Percentiles rank a stretch among this genome's conserved stretches.
phyloP scores from a whole-genome alignment of 2,329 filamentous ascomycete species.

The Periglandula ipomoeae region DNA sequence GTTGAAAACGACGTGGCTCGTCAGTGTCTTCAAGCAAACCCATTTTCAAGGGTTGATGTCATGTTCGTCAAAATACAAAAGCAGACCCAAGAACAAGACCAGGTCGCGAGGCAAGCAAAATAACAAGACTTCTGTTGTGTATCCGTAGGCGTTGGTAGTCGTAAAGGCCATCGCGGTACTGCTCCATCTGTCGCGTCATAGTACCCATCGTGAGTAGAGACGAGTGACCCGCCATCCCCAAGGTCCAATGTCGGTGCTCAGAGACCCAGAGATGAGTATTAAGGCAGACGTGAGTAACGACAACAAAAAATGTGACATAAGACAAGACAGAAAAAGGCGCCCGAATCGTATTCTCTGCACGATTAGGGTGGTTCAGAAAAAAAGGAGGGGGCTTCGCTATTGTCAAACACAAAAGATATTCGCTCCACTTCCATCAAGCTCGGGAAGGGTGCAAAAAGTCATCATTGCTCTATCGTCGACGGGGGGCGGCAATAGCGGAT shows the following conservation, averaged over 20 bases:
- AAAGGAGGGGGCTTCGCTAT: background rate
- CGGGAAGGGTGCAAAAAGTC: background rate
- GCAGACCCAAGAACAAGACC: background rate
- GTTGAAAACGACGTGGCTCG: conserved; percentile 22
- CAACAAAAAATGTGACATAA: no score
- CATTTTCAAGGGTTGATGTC: conserved; percentile 18
- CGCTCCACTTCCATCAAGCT: no score
- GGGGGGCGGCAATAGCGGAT: conserved; percentile 32
- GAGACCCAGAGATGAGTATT: no score
- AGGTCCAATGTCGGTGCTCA: no score
- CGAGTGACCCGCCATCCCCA: no score
- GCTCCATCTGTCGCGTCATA: background rate
- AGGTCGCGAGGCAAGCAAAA: conserved; percentile 4
- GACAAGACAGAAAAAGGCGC: no score
- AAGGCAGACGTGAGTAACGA: no score
- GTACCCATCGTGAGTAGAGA: no score
- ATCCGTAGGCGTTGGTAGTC: conserved; percentile 7
- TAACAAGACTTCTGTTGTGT: conserved; percentile 7
- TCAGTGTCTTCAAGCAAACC: conserved; percentile 12
- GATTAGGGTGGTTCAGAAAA: no score
- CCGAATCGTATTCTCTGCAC: no score
- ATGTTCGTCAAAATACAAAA: conserved; percentile 20
- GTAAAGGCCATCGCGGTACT: background rate
- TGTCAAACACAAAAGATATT: background rate
- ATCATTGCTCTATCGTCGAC: conserved; percentile 25